Conservation (phyloP, 225 moss, liverwort and hornwort genomes). For the Lunularia cruciata region DNA sequence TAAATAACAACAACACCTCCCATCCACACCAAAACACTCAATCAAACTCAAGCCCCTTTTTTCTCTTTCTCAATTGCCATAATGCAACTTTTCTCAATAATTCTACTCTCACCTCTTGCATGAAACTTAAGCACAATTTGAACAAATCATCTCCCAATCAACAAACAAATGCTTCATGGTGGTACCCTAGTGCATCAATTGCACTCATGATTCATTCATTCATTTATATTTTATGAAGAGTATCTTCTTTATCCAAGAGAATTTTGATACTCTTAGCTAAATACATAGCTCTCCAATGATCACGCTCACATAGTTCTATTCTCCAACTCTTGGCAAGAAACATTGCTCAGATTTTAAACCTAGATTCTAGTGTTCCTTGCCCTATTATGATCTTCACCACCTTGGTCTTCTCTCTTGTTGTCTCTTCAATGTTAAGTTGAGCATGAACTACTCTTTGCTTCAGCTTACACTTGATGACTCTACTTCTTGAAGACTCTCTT, state of each 20-base stretch:
- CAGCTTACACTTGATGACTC: constrained; percentile 29
- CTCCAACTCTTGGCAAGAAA: constrained; percentile 78
- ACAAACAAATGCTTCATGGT: too few relatives aligned
- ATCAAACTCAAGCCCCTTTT: too few relatives aligned
- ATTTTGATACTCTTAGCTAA: constrained; percentile 48
- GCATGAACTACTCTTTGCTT: neutral
- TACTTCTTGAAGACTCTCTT: constrained; percentile 34
- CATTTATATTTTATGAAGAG: constrained; percentile 64
- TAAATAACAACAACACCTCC: too few relatives aligned
- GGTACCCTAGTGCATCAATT: too few relatives aligned
- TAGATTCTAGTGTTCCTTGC: constrained; percentile 17
- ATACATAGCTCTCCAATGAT: constrained; percentile 61
- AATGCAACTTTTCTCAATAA: too few relatives aligned
- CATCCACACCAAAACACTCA: too few relatives aligned
- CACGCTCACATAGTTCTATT: constrained; percentile 63
- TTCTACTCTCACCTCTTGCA: too few relatives aligned
- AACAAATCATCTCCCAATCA: too few relatives aligned
- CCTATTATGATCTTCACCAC: constrained; percentile 6
- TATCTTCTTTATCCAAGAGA: constrained; percentile 71
- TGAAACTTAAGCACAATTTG: too few relatives aligned
- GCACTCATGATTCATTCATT: too few relatives aligned
- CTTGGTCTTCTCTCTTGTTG: too few relatives aligned
- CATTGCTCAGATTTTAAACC: constrained; percentile 52
- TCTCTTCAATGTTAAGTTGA: constrained; percentile 20
- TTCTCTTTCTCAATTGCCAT: too few relatives aligned